Conservation (phyloP, 2,329 filamentous ascomycete species). For the Emergomyces orientalis region DNA sequence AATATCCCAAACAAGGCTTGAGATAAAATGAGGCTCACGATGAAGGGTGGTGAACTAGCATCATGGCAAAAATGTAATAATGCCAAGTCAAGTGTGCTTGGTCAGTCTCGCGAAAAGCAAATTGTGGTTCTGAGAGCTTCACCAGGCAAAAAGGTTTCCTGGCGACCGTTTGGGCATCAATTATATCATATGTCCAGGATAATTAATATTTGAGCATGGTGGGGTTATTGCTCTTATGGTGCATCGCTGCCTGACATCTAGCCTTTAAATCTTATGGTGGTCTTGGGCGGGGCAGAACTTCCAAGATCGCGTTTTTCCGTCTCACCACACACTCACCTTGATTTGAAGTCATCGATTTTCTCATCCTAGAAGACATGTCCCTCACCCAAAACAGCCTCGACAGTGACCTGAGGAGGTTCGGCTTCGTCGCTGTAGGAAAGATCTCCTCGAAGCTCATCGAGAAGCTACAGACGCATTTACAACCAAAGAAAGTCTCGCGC, state of each 20-base stretch:
- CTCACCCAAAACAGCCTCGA: neutral
- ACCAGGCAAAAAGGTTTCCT: too few relatives aligned
- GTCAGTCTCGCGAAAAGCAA: neutral
- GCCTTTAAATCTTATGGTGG: neutral
- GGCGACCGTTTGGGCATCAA: neutral
- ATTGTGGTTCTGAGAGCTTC: neutral
- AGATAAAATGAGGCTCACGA: conserved; percentile 1
- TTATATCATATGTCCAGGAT: neutral
- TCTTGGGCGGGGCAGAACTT: neutral
- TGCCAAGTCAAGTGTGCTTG: neutral
- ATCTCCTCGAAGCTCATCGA: neutral
- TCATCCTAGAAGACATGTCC: neutral
- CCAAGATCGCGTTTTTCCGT: neutral
- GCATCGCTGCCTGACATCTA: neutral
- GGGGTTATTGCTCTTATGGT: neutral
- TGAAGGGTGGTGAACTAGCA: neutral
- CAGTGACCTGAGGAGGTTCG: neutral
- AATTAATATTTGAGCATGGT: too few relatives aligned
- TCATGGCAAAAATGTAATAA: conserved; percentile 2
- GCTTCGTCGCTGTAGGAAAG: conserved; percentile 1
- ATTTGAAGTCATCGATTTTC: neutral
- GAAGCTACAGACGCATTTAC: neutral
- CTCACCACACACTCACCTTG: neutral
- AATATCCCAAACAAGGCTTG: conserved; percentile 1
- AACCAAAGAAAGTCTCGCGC: neutral